Evolutionary conservation across 768 basidiomycete species (phyloP), one percentile per base, ranked within the genome.

Genomic region (Termitomyces sp.): DNA sequence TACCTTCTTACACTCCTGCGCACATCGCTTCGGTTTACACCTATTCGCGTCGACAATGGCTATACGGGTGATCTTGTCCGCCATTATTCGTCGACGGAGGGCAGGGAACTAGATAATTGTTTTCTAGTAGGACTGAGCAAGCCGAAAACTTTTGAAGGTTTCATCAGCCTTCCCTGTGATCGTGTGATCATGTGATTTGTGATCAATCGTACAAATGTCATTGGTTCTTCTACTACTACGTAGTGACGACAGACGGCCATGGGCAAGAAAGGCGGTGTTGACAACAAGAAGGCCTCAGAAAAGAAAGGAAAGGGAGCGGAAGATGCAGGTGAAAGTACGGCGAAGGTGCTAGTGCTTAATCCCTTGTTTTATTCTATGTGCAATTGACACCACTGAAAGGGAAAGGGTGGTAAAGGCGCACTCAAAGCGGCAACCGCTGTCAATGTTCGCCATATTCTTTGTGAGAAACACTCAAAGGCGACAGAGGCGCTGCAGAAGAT

Each of bases 1-100:
- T 64, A 89, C 92, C 80, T 98, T 96, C 82, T 96, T 98, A 77
- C 97, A 99, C 76, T 98, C 97, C 70, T 96, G 95, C 28, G 95
- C 91, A 66, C 93, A 95, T 75, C 92, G 80, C 75, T 99, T 98
- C 20, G 97, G 97, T 71, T 97, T 96, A 79, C 96, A 98, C 57
- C 87, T 83, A 79, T 95, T 94, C 9, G 89, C 66, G 71, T 94
- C 91, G 64, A 93, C 91, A 68, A 98, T 95, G 62, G 96, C 96
- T 69, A 98, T 95, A 81, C 97, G 89, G 55, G 97, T 99, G 67
- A 98, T 95, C 74, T 95, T 96, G 79, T 97, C 96, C 40, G 88
- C 80, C 93, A 94, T 92, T 61, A 55, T 58, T 54, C 43, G 52
- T 59, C 40, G 59, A 56, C 53, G 53, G 60, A 57, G 50, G 32